Evolutionary conservation across 352 stramenopile species (phyloP), one percentile per base, ranked within the genome.

Genomic region (Pythium aristosporum): DNA sequence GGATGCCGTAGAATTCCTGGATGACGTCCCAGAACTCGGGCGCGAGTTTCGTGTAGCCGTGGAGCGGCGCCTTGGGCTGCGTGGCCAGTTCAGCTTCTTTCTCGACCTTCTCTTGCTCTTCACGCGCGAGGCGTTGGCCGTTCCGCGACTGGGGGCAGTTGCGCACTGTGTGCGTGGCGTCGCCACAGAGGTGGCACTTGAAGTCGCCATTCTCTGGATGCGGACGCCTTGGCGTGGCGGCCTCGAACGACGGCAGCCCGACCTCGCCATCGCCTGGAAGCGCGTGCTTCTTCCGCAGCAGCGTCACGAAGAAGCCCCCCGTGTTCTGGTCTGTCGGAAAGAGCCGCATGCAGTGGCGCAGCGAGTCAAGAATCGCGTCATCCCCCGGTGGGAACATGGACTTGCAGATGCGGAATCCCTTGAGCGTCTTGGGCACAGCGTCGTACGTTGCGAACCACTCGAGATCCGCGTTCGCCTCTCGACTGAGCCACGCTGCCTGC

Each of bases 271-370:
- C 67, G 4, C 71, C 76, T 44, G 75, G 70, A 1, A 89, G 63
- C 8, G 65, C 53, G 30, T 37, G 68, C 46, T 58, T 79, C 62
- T 98, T 98, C 34, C 85, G 69, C 28, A 99, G 76, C 9, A 99
- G 77, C 21, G 92, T 90, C 16, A 99, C 83, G 71, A 99, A 99
- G 73, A 99, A 99, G 18, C 97, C 97, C 32, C 96, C 97, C 1
- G 96, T 98, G 72, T 99, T 94, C 55, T 98, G 88, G 74, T 99
- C 96, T 21, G 98, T 98, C 5, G 98, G 98, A 50, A 99, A 89
- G 39, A 99, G 82, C 7, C 97, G 85, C 68, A 97, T 79, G 64
- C 92, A 98, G 23, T 80, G 65, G 43, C 92, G 72, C 20, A 98
- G 73, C 37, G 83, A 50, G 2, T 50, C 49, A 2, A 42, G 41